Evolutionary conservation across 208 protist species (phyloP).

Genomic region (Leishmania braziliensis): DNA sequence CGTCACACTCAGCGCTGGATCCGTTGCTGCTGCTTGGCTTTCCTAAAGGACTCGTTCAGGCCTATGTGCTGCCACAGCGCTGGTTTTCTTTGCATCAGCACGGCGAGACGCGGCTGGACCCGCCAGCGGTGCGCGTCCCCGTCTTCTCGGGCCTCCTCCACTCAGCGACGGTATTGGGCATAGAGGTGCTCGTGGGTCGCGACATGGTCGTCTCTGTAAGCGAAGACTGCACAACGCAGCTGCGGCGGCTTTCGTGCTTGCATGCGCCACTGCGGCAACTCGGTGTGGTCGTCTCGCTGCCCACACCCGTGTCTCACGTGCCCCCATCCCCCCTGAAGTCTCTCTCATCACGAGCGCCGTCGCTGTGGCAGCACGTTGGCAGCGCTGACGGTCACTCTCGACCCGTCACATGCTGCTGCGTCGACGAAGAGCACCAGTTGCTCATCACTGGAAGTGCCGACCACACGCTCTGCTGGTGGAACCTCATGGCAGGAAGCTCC

Average conservation of each 20-base stretch:
- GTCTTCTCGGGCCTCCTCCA: slow-evolving; percentile 50
- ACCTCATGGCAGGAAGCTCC: slow-evolving; percentile 26
- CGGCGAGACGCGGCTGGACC: slow-evolving; percentile 53
- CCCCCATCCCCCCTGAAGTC: neutral
- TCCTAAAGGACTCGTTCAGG: slow-evolving; percentile 71
- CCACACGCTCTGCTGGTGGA: slow-evolving; percentile 78
- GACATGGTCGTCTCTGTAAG: slow-evolving; percentile 73
- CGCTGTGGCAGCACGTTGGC: neutral
- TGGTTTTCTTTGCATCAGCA: slow-evolving; percentile 69
- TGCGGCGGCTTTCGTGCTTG: slow-evolving; percentile 64
- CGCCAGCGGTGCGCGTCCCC: slow-evolving; percentile 52
- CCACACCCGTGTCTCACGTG: slow-evolving; percentile 13
- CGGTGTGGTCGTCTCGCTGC: slow-evolving; percentile 26
- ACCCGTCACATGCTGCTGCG: slow-evolving; percentile 70
- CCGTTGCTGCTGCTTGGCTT: slow-evolving; percentile 75
- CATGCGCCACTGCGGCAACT: slow-evolving; percentile 64
- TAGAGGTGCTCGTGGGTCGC: slow-evolving; percentile 47
- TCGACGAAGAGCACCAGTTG: slow-evolving; percentile 43
- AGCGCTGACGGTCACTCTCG: slow-evolving; percentile 49
- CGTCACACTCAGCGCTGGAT: slow-evolving; percentile 12
- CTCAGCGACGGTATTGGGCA: slow-evolving; percentile 48
- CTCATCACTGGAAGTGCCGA: slow-evolving; percentile 78
- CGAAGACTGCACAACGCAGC: slow-evolving; percentile 68
- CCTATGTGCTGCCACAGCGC: slow-evolving; percentile 54
- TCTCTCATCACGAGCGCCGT: neutral